Percentiles rank a stretch among this genome's conserved stretches.
phyloP scores from a whole-genome alignment of 768 basidiomycete species.

The Collybiopsis confluens region DNA sequence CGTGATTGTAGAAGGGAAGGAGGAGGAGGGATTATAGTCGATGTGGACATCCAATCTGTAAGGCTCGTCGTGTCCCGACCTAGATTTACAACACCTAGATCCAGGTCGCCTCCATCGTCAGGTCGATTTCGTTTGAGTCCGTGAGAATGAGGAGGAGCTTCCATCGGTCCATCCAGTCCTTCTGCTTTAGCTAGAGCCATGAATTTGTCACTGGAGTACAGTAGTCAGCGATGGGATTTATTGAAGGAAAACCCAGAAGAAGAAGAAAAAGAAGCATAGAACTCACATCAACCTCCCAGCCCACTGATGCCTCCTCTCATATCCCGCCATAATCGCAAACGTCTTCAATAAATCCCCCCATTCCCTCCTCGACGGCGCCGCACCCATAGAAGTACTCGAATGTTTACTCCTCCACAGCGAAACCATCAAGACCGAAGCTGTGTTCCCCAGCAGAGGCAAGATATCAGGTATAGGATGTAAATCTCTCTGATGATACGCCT shows the following conservation, averaged over 20 bases:
- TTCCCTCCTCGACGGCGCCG: slow-evolving; percentile 3
- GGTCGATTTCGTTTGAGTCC: neutral
- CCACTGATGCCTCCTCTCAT: neutral
- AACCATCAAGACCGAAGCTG: neutral
- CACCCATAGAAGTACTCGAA: neutral
- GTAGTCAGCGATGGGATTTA: too few relatives aligned
- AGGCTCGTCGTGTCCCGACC: too few relatives aligned
- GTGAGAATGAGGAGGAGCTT: neutral
- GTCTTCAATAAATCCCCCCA: neutral
- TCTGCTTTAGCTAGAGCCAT: neutral
- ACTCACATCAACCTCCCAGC: slow-evolving; percentile 1
- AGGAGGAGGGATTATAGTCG: too few relatives aligned
- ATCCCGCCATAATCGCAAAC: neutral
- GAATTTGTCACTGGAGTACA: neutral
- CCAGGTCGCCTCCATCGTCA: neutral
- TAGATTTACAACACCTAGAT: neutral
- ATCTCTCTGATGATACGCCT: slow-evolving; percentile 20
- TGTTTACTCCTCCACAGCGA: slow-evolving; percentile 3
- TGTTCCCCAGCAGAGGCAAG: neutral
- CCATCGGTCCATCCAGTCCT: neutral
- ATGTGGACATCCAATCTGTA: too few relatives aligned
- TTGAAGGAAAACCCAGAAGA: neutral
- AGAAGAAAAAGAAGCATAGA: too few relatives aligned
- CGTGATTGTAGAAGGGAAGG: too few relatives aligned
- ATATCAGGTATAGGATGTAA: neutral